phyloP scores from a whole-genome alignment of 2,329 filamentous ascomycete species.

The Cytospora chrysosperma region DNA sequence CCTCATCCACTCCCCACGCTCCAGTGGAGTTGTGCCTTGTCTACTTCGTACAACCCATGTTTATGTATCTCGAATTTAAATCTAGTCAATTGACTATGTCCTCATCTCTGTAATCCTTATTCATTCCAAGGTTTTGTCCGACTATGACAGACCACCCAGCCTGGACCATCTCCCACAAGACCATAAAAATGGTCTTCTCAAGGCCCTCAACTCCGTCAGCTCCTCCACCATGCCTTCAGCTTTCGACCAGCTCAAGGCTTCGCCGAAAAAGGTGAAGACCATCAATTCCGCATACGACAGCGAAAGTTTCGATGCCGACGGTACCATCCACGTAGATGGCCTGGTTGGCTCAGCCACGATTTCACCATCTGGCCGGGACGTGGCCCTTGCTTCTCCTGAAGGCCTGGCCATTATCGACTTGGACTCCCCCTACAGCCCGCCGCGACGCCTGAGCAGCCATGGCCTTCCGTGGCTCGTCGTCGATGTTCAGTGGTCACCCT shows the following conservation, averaged over 20 bases:
- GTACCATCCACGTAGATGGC: slow-evolving; percentile 79
- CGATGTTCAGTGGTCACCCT: slow-evolving; percentile 96
- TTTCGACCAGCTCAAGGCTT: slow-evolving; percentile 45
- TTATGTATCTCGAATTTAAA: background rate
- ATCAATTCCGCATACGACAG: slow-evolving; percentile 76
- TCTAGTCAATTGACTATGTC: background rate
- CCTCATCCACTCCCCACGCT: background rate
- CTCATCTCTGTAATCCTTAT: background rate
- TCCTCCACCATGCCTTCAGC: slow-evolving; percentile 45
- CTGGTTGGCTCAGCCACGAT: slow-evolving; percentile 87
- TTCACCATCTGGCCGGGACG: slow-evolving; percentile 85
- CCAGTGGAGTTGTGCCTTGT: background rate
- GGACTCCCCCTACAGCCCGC: slow-evolving; percentile 83
- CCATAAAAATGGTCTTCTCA: background rate
- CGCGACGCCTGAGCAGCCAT: slow-evolving; percentile 77
- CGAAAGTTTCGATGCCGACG: slow-evolving; percentile 81
- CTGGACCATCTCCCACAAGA: background rate
- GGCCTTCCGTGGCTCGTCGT: slow-evolving; percentile 92
- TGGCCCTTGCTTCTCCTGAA: slow-evolving; percentile 86
- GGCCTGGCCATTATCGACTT: slow-evolving; percentile 90
- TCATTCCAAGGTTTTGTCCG: background rate
- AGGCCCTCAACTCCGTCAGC: background rate
- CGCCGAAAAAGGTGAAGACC: slow-evolving; percentile 55
- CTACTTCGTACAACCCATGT: background rate
- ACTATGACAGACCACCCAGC: background rate